Conservation (phyloP, 164 flowering plant genomes). For the Annona cherimola region DNA sequence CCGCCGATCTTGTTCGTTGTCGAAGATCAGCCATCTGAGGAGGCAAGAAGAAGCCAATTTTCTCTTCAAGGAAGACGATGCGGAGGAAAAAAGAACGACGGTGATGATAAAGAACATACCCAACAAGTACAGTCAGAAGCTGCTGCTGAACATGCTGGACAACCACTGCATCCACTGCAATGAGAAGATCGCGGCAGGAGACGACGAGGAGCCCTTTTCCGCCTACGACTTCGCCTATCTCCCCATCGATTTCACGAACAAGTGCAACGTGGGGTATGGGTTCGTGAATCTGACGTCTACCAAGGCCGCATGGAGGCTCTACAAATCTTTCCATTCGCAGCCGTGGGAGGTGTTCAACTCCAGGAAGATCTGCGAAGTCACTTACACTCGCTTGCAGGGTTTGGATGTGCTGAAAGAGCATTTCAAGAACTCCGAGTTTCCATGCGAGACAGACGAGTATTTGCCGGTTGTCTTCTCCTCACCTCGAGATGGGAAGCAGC, state of each 20-base stretch:
- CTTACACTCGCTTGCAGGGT: conserved; percentile 94
- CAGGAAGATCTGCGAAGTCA: conserved; percentile 78
- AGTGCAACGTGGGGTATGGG: conserved; percentile 97
- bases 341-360: conserved; percentile 96
- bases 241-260: conserved; percentile 98
- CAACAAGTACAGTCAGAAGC: conserved; percentile 92
- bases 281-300: conserved; percentile 92
- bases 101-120: conserved; percentile 99
- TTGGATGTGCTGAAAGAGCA: conserved; percentile 84
- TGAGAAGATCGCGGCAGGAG: conserved; percentile 52
- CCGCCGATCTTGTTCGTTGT: neutral
- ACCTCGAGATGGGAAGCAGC: conserved; percentile 71
- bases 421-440: conserved; percentile 88
- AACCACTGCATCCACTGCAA: conserved; percentile 91
- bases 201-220: conserved; percentile 55
- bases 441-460: conserved; percentile 67
- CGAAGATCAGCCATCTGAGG: conserved; percentile 29
- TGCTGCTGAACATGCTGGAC: conserved; percentile 86
- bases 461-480: conserved; percentile 81
- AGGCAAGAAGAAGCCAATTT: conserved; percentile 39
- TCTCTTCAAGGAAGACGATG: conserved; percentile 22
- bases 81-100: conserved; percentile 70
- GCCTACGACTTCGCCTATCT: conserved; percentile 89
- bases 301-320: conserved; percentile 69
- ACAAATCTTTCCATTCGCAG: conserved; percentile 77